phyloP scores from a whole-genome alignment of 1,284 basidiomycete genomes.

The Malassezia globosa region DNA sequence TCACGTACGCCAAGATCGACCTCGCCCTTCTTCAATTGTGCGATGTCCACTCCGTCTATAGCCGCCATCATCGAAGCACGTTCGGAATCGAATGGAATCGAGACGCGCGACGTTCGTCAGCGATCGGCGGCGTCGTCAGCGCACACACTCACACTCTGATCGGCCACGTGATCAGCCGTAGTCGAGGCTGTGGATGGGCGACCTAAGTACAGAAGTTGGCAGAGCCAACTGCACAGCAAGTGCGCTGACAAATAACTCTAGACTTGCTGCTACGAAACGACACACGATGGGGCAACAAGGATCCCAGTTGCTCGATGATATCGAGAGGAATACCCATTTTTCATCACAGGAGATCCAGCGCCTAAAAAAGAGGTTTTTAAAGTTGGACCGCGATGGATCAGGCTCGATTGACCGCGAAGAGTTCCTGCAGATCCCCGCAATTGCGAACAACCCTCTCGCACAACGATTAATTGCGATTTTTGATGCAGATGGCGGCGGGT shows the following conservation, averaged over 20 bases:
- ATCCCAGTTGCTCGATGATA: slow-evolving; percentile 85
- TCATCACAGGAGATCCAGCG: slow-evolving; percentile 52
- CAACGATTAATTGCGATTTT: slow-evolving; percentile 98
- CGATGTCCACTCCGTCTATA: slow-evolving; percentile 23
- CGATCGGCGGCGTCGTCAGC: too few species aligned
- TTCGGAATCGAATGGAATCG: too few species aligned
- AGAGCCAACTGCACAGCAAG: too few species aligned
- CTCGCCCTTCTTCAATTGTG: slow-evolving; percentile 42
- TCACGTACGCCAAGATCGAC: slow-evolving; percentile 41
- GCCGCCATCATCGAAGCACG: too few species aligned
- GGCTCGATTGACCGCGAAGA: slow-evolving; percentile 97
- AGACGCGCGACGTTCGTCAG: too few species aligned
- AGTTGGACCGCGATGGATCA: slow-evolving; percentile 93
- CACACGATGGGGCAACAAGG: slow-evolving; percentile 53
- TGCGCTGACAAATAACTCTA: neutral
- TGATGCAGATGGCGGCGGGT: slow-evolving; percentile 94
- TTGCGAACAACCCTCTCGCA: slow-evolving; percentile 92
- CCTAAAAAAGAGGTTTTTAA: slow-evolving; percentile 97
- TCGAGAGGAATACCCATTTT: slow-evolving; percentile 78
- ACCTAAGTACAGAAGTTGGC: too few species aligned
- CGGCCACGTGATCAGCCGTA: too few species aligned
- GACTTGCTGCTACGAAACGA: neutral
- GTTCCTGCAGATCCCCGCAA: slow-evolving; percentile 96
- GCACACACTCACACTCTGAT: too few species aligned
- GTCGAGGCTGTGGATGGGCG: too few species aligned